Evolutionary conservation across 78 protist genomes (phyloP).

Genomic region (Dictyostelium capitatum): DNA sequence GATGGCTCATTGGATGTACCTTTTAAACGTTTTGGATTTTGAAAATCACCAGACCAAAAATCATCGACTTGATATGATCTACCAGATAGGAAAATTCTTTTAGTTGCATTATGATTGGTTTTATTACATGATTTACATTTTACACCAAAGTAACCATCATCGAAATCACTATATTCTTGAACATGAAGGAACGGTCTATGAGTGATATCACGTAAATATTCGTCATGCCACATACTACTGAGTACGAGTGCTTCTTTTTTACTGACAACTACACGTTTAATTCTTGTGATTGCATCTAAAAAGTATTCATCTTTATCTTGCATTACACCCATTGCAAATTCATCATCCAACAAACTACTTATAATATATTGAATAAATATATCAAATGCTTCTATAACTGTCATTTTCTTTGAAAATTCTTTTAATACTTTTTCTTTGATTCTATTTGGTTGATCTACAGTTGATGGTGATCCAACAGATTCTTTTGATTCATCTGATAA

Average conservation of each 20-base stretch:
- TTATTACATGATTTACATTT: conserved; percentile 67
- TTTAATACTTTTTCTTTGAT: conserved; percentile 24
- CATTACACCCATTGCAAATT: conserved; percentile 21
- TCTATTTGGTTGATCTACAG: neutral
- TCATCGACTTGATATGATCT: conserved; percentile 45
- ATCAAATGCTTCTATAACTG: conserved; percentile 49
- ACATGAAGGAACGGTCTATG: conserved; percentile 27
- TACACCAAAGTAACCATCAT: neutral
- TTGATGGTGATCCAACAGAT: neutral
- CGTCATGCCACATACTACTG: conserved; percentile 57
- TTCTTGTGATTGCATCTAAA: conserved; percentile 16
- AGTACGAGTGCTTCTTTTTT: conserved; percentile 52
- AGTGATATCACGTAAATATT: neutral
- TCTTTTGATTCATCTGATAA: neutral
- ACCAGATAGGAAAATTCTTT: neutral
- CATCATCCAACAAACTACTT: conserved; percentile 54
- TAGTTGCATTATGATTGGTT: conserved; percentile 8
- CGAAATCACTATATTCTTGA: neutral
- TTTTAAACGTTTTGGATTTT: conserved; percentile 16
- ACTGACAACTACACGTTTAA: neutral
- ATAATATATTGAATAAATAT: conserved; percentile 51
- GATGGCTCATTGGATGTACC: neutral
- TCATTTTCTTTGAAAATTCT: conserved; percentile 17
- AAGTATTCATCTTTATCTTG: conserved; percentile 10
- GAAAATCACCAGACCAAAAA: conserved; percentile 61